A percentile compares a stretch with the other conserved stretches of the same genome.
phyloP scores from a whole-genome alignment of 768 basidiomycete species.

The Termitomyces sp. region DNA sequence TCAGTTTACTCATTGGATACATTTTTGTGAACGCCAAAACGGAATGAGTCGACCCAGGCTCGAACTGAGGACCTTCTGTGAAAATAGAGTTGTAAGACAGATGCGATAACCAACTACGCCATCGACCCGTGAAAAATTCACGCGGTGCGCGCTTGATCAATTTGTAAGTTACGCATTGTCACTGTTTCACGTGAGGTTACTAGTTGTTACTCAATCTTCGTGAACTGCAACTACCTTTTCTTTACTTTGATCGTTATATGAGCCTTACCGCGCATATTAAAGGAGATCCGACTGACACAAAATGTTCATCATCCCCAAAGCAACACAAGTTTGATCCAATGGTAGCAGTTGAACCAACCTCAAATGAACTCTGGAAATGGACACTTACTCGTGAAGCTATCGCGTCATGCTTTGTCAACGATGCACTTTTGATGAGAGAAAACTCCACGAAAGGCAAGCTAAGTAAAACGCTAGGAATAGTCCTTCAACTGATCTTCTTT shows the following conservation, averaged over 20 bases:
- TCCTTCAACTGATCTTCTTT: conserved; percentile 1
- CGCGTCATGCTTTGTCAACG: conserved; percentile 49
- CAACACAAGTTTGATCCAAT: conserved; percentile 3
- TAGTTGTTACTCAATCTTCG: too few species aligned
- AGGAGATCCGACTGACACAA: conserved; percentile 2
- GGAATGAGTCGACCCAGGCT: too few species aligned
- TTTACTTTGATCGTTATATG: conserved; percentile 11
- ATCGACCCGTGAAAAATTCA: conserved; percentile 27
- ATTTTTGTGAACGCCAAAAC: too few species aligned
- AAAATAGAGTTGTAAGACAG: conserved; percentile 37
- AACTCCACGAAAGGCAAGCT: conserved; percentile 24
- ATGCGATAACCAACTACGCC: conserved; percentile 84
- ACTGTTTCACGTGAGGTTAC: too few species aligned
- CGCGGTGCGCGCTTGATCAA: too few species aligned
- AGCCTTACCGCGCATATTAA: conserved; percentile 16
- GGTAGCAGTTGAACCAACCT: background rate
- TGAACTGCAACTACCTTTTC: background rate
- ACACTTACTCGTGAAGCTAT: conserved; percentile 49
- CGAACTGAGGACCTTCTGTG: too few species aligned
- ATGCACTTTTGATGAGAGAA: conserved; percentile 42
- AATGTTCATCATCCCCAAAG: conserved; percentile 18
- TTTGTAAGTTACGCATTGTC: too few species aligned
- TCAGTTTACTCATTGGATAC: too few species aligned
- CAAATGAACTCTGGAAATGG: conserved; percentile 41
- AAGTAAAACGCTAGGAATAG: background rate